Percentiles rank a stretch among this genome's conserved stretches.
These are phyloP conservation scores for Saccharum hybrid DNA, from an alignment of 202 grass and related monocot genomes.

Conservation along the genomic window DNA sequence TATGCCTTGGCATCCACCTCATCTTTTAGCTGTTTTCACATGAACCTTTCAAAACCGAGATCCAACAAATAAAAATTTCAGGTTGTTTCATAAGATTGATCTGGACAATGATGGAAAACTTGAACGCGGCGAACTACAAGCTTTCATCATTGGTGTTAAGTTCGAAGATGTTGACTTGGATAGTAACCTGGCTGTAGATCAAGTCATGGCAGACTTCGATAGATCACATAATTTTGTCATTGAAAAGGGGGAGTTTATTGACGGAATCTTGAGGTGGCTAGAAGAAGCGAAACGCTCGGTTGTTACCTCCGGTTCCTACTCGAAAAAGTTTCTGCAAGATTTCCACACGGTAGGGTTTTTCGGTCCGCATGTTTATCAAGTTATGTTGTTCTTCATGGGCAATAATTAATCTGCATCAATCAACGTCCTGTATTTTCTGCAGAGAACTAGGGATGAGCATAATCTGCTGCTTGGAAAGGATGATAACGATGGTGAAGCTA, in stretches of 20 bases:
- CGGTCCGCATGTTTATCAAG: background rate
- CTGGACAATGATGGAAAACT: constrained; percentile 61
- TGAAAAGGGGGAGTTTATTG: constrained; percentile 71
- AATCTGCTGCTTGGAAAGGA: constrained; percentile 50
- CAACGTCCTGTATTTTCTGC: constrained; percentile 30
- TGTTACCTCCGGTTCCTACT: constrained; percentile 46
- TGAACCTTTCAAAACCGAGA: constrained; percentile 23
- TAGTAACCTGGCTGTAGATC: constrained; percentile 59
- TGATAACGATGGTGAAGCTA: constrained; percentile 57
- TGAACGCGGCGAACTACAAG: constrained; percentile 65
- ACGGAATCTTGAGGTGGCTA: constrained; percentile 80
- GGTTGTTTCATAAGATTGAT: constrained; percentile 81
- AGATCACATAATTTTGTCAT: constrained; percentile 67
- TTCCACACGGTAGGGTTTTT: constrained; percentile 62
- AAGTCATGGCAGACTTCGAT: constrained; percentile 88
- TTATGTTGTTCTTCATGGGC: background rate
- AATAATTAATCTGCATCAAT: background rate
- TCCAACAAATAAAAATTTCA: constrained; percentile 30
- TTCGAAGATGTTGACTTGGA: constrained; percentile 80
- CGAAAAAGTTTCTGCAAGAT: constrained; percentile 65
- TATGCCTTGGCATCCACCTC: constrained; percentile 32
- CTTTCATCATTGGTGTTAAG: constrained; percentile 78
- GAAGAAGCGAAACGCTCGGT: constrained; percentile 57
- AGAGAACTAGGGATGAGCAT: constrained; percentile 82
- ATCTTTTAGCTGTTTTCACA: constrained; percentile 26